A percentile compares a stretch with the other conserved stretches of the same genome.
These are phyloP conservation scores for Yarrowia sp. DNA, from an alignment of 805 yeast genomes.

Conservation along the genomic window DNA sequence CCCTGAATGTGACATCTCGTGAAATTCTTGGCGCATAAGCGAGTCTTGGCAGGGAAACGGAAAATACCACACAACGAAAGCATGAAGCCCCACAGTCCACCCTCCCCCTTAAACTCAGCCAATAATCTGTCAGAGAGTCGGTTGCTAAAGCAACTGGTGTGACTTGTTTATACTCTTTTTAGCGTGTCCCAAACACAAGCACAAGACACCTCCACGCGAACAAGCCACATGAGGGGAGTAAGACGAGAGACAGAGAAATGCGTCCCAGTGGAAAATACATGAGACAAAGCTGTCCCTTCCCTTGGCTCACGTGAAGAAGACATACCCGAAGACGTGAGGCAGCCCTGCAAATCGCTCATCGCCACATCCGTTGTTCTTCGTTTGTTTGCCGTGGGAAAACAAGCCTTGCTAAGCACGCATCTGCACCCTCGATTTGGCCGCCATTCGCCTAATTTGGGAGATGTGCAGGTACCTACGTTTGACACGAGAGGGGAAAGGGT, in stretches of 20 bases:
- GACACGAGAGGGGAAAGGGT: background rate
- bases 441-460: background rate
- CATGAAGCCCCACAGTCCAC: too few relatives aligned
- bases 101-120: background rate
- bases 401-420: constrained; percentile 1
- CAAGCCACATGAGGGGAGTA: background rate
- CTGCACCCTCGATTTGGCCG: constrained; percentile 7
- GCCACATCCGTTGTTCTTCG: background rate
- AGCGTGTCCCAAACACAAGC: background rate
- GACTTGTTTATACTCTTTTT: constrained; percentile 18
- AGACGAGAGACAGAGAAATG: too few relatives aligned
- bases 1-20: too few relatives aligned
- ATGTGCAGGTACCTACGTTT: constrained; percentile 4
- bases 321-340: background rate
- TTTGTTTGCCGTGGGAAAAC: background rate
- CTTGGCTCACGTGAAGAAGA: background rate
- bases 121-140: background rate
- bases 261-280: too few relatives aligned
- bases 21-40: too few relatives aligned
- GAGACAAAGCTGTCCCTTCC: too few relatives aligned
- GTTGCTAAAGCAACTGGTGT: constrained; percentile 23
- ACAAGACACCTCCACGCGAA: background rate
- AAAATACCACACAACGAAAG: too few relatives aligned
- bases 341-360: constrained; percentile 2
- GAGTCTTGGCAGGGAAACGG: too few relatives aligned